A percentile compares a stretch with the other conserved stretches of the same genome.
Conservation (phyloP, 2,329 filamentous ascomycete species). For the Xylariaceae sp. region DNA sequence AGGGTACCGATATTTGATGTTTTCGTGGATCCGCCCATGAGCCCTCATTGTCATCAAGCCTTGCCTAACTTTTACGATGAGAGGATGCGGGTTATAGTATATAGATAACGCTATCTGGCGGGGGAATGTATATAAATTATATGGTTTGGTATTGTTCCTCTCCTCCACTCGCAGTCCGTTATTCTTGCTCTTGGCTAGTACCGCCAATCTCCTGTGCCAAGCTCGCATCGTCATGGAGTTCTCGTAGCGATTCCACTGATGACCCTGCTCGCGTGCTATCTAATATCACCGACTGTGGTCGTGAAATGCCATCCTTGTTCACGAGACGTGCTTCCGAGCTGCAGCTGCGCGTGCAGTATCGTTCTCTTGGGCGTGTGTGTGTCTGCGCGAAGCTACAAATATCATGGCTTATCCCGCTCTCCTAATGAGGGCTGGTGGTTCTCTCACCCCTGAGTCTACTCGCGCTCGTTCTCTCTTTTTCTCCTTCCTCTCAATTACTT, state of each 20-base stretch:
- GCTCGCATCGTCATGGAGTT: constrained; percentile 24
- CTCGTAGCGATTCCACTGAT: constrained; percentile 21
- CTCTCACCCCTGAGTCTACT: constrained; percentile 13
- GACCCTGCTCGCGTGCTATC: constrained; percentile 11
- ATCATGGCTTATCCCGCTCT: constrained; percentile 13
- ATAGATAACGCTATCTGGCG: constrained; percentile 18
- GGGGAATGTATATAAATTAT: no score
- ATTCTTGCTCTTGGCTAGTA: constrained; percentile 10
- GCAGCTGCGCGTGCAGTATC: constrained; percentile 19
- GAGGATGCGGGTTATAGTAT: no score
- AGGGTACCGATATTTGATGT: constrained; percentile 6
- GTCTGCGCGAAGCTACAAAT: constrained; percentile 20
- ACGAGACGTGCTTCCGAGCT: constrained; percentile 22
- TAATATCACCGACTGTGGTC: constrained; percentile 20
- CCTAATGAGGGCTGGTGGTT: background rate
- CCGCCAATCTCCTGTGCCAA: constrained; percentile 24
- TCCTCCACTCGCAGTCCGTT: constrained; percentile 7
- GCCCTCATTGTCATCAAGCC: background rate
- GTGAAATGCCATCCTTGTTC: constrained; percentile 5
- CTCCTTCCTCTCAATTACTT: constrained; percentile 14
- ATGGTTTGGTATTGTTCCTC: no score
- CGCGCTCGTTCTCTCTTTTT: constrained; percentile 1
- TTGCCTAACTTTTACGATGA: background rate
- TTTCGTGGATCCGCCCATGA: background rate
- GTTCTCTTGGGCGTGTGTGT: background rate